Evolutionary conservation across 169 alveolate genomes (phyloP), one percentile per base, ranked within the genome.

Genomic region (Plasmodium malariae): DNA sequence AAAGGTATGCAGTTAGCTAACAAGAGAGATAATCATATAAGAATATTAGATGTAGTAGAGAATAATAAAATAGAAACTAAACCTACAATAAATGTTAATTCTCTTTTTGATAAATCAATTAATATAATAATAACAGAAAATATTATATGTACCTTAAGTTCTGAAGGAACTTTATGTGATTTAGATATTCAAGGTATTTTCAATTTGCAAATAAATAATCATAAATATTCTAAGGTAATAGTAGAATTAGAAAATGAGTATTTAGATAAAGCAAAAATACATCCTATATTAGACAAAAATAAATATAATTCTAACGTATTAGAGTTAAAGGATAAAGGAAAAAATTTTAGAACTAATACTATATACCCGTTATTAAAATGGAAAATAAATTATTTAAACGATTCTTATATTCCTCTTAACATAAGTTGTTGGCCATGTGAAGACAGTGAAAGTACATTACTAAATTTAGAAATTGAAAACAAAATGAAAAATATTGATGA

Each of bases 401-500:
- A 85, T 70, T 55, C 65, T 11, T 85, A 85, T 43, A 54, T 85
- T 9, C 92, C 92, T 55, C 69, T 85, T 9, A 85, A 85, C 60
- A 85, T 85, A 24, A 85, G 92, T 57, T 85, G 92, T 24, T 85
- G 92, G 92, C 92, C 92, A 68, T 68, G 92, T 85, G 92, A 85
- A 85, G 85, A 85, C 34, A 70, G 69, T 57, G 92, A 85, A 70
- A 85, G 71, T 51, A 85, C 92, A n/a, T 45, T 85, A 45, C 45
- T 85, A 85, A 85, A 57, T 85, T 85, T 85, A 57, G 92, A 85
- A 85, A 85, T 85, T 24, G 92, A 85, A 85, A 85, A 85, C 48
- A 85, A 85, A 69, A 85, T 40, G 40, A 85, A 69, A 11, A 68
- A 68, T 21, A 17, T 11, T 12, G 73, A 67, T 24, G 87, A 85